Evolutionary conservation across 2,329 filamentous ascomycete genomes (phyloP), one percentile per base, ranked within the genome.

Genomic region (Hymenoscyphus albidus): DNA sequence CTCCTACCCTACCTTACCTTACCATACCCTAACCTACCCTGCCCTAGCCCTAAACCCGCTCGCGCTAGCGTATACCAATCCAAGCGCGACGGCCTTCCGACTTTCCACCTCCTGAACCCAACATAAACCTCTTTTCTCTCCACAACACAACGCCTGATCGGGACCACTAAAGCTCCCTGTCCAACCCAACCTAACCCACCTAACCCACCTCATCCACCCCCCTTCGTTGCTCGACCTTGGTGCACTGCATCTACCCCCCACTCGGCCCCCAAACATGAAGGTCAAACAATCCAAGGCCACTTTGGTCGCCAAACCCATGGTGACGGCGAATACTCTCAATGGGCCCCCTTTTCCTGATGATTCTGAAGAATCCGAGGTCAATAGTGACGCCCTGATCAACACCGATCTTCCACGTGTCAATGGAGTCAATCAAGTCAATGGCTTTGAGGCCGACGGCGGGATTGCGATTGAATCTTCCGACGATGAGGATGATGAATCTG

Each of bases 401-500:
- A 18, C 56, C 31, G 32, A 39, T 16, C 14, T 39, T 38, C 38
- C 56, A 38, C 56, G 32, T 18, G 56, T 38, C 31, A 35, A 38
- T 12, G 56, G 31, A 38, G 38, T 51, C 42, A n/a, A 59, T 27
- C 31, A n/a, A 14, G 13, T 39, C n/a, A 38, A 12, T 27, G 35
- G 5, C 16, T 42, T 38, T 9, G n/a, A 55, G 13, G n/a, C 16
- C 44, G 10, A n/a, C 7, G 44, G 18, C 44, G 44, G 10, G 10
- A n/a, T 51, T n/a, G 44, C 9, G n/a, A 10, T 18, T n/a, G 44
- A 51, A 2, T 35, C 35, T 35, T 35, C 35, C 44, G 44, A 61
- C 10, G 68, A 69, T 16, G 60, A 64, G 5, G 66, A 70, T n/a
- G 68, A 64, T 18, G 80, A 76, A 77, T 80, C 81, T 16, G 71